Percentiles rank a stretch among this genome's conserved stretches.
These are phyloP conservation scores for Tricladium varicosporioides DNA, from an alignment of 2,329 filamentous ascomycete species.

Conservation along the genomic window DNA sequence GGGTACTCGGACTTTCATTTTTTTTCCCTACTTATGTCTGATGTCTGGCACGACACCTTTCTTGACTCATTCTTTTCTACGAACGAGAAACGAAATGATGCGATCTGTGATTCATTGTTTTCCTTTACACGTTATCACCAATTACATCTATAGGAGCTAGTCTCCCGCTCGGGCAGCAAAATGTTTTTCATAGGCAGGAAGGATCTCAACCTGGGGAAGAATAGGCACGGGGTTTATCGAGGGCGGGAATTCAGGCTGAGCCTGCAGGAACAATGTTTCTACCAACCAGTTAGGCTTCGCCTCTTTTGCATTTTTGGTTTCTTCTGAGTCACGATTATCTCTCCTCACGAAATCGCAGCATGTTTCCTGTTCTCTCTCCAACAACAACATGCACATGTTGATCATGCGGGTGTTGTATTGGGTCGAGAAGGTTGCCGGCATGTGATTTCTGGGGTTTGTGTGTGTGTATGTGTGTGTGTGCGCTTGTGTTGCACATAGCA, in stretches of 20 bases:
- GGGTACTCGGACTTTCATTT: conserved; percentile 7
- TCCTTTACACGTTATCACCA: conserved; percentile 4
- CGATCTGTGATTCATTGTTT: conserved; percentile 26
- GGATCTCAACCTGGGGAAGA: background rate
- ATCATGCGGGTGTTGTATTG: no score
- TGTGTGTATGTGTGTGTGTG: no score
- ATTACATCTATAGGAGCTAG: conserved; percentile 24
- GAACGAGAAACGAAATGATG: conserved; percentile 6
- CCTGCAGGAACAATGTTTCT: conserved; percentile 11
- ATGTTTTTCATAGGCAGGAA: conserved; percentile 17
- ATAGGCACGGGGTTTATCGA: background rate
- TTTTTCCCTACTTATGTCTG: background rate
- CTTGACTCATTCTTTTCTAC: conserved; percentile 8
- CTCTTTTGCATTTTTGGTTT: background rate
- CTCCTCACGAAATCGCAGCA: no score
- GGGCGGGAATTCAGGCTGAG: conserved; percentile 13
- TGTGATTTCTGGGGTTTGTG: no score
- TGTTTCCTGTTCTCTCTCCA: no score
- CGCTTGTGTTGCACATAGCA: no score
- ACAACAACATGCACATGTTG: no score
- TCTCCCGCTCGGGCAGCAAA: conserved; percentile 31
- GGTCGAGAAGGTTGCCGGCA: no score
- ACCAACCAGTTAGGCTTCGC: conserved; percentile 2
- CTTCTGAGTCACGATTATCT: conserved; percentile 9
- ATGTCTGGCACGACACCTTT: conserved; percentile 8